Percentiles rank a stretch among this genome's conserved stretches.
Conservation (phyloP, 768 basidiomycete species). For the Royoungia palumana region DNA sequence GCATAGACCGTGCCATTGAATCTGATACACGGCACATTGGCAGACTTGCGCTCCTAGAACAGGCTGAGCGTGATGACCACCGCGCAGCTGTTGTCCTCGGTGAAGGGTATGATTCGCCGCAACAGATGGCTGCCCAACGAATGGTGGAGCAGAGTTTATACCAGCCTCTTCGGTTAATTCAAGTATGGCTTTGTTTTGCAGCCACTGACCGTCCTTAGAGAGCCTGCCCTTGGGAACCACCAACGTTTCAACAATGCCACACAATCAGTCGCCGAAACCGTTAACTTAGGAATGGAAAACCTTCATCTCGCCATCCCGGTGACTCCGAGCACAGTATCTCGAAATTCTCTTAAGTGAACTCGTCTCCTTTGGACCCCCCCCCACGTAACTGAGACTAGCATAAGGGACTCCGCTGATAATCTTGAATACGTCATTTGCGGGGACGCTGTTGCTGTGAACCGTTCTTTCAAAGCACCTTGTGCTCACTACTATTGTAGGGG, state of each 20-base stretch:
- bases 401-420: neutral
- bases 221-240: neutral
- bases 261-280: neutral
- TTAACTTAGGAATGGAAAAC: neutral
- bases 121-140: conserved; percentile 8
- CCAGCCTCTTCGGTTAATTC: conserved; percentile 5
- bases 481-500: conserved; percentile 43
- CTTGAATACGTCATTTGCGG: conserved; percentile 40
- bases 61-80: conserved; percentile 41
- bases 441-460: conserved; percentile 27
- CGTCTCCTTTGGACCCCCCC: neutral
- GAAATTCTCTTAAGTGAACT: conserved; percentile 1
- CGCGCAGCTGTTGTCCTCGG: conserved; percentile 38
- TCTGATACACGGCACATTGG: conserved; percentile 33
- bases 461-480: conserved; percentile 41
- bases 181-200: neutral
- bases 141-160: conserved; percentile 2
- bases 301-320: neutral
- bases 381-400: neutral
- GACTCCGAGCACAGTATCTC: neutral
- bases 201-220: conserved; percentile 10
- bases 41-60: conserved; percentile 33
- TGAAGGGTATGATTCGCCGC: conserved; percentile 25
- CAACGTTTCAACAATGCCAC: neutral
- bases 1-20: conserved; percentile 34